Conservation (phyloP, 345 rosid species). For the Populus pruinosa region DNA sequence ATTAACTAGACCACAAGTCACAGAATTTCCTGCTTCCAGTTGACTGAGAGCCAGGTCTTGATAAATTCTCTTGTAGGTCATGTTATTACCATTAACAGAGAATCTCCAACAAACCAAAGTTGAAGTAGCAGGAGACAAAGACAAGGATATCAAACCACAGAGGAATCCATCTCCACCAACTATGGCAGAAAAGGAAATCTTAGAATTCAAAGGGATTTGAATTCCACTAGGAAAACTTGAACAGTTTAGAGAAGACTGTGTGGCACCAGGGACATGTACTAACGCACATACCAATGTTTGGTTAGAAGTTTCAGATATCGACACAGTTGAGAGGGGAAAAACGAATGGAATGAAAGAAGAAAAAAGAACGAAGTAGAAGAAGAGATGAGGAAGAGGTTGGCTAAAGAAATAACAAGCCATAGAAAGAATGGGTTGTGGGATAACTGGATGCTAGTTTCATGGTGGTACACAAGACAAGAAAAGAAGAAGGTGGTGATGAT, state of each 20-base stretch:
- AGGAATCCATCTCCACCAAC: slow-evolving; percentile 69
- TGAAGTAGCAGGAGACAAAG: slow-evolving; percentile 23
- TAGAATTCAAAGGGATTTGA: slow-evolving; percentile 8
- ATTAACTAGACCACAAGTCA: slow-evolving; percentile 49
- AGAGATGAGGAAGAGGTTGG: not conserved
- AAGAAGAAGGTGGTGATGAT: not conserved
- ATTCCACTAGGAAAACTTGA: slow-evolving; percentile 35
- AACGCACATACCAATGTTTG: slow-evolving; percentile 54
- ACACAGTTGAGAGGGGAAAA: slow-evolving; percentile 48
- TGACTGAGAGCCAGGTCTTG: slow-evolving; percentile 26
- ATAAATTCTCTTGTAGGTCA: slow-evolving; percentile 37
- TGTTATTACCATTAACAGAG: slow-evolving; percentile 24
- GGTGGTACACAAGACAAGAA: not conserved
- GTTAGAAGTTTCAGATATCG: slow-evolving; percentile 45
- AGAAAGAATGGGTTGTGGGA: not conserved
- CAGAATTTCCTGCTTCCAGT: slow-evolving; percentile 48
- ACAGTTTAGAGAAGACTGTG: slow-evolving; percentile 40
- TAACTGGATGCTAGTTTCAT: slow-evolving; percentile 14
- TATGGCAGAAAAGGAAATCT: slow-evolving; percentile 35
- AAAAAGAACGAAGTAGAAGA: slow-evolving; percentile 3
- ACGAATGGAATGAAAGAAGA: slow-evolving; percentile 8
- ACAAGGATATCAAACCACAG: slow-evolving; percentile 33
- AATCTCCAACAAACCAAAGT: slow-evolving; percentile 59
- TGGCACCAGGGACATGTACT: not conserved
- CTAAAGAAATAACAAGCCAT: slow-evolving; percentile 10